A percentile compares a stretch with the other conserved stretches of the same genome.
These are phyloP conservation scores for Groenewaldozyma auringiensis DNA, from an alignment of 1,139 yeast species.

Conservation along the genomic window DNA sequence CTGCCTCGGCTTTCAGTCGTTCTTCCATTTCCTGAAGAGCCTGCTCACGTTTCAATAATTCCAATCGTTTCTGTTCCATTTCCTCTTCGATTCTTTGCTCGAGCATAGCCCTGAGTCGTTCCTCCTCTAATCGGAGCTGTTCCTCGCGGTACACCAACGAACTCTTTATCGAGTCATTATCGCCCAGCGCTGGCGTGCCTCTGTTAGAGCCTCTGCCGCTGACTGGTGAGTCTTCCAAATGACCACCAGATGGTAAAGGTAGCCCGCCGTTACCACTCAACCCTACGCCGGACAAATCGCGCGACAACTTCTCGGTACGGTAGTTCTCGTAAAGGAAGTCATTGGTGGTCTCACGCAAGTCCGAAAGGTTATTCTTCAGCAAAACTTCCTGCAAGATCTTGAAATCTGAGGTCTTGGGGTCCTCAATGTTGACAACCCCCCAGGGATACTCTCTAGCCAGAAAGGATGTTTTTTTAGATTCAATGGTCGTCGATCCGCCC, in stretches of 20 bases:
- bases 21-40: slow-evolving; percentile 79
- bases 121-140: slow-evolving; percentile 36
- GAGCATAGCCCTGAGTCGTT: slow-evolving; percentile 30
- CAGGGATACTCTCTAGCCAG: slow-evolving; percentile 81
- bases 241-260: slow-evolving; percentile 1
- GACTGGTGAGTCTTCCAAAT: slow-evolving; percentile 2
- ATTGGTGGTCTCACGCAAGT: slow-evolving; percentile 88
- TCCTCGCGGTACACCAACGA: slow-evolving; percentile 33
- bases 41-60: slow-evolving; percentile 78
- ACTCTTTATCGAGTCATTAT: slow-evolving; percentile 16
- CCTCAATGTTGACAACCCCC: slow-evolving; percentile 86
- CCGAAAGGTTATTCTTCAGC: slow-evolving; percentile 81
- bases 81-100: slow-evolving; percentile 84
- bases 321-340: slow-evolving; percentile 88
- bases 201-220: slow-evolving; percentile 3
- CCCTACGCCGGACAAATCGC: slow-evolving; percentile 14
- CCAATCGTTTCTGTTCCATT: slow-evolving; percentile 74
- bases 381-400: slow-evolving; percentile 69
- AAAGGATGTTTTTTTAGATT: slow-evolving; percentile 38
- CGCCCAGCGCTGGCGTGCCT: slow-evolving; percentile 8
- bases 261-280: slow-evolving; percentile 4
- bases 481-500: slow-evolving; percentile 52
- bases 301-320: slow-evolving; percentile 82
- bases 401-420: slow-evolving; percentile 75
- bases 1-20: slow-evolving; percentile 37